phyloP scores from a whole-genome alignment of 495 filamentous ascomycete species.

The Xylaria grammica region DNA sequence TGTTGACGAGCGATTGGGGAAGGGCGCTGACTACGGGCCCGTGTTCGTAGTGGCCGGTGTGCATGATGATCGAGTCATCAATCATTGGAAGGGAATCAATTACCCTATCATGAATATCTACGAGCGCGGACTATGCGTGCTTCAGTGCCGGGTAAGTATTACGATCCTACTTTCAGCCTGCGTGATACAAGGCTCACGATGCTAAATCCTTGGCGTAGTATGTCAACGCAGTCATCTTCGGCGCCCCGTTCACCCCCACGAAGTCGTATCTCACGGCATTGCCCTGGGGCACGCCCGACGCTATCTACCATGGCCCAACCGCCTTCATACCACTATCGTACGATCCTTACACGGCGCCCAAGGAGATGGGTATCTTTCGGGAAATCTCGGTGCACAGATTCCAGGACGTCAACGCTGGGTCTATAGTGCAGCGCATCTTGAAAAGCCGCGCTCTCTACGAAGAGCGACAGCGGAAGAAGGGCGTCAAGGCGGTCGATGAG shows the following conservation, averaged over 20 bases:
- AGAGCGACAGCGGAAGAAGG: conserved; percentile 86
- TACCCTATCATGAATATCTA: conserved; percentile 99
- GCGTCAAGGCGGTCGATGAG: conserved; percentile 79
- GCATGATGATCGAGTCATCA: conserved; percentile 93
- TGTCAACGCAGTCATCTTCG: conserved; percentile 84
- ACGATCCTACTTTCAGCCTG: conserved; percentile 1
- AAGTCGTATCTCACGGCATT: conserved; percentile 73
- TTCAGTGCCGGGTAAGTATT: conserved; percentile 81
- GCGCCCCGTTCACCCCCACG: conserved; percentile 83
- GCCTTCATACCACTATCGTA: conserved; percentile 85
- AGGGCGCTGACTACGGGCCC: conserved; percentile 75
- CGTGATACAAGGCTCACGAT: background rate
- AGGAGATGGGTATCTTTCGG: conserved; percentile 77
- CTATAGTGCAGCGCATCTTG: conserved; percentile 90
- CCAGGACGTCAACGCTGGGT: conserved; percentile 84
- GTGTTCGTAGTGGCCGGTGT: conserved; percentile 89
- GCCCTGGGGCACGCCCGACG: conserved; percentile 75
- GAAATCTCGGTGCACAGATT: conserved; percentile 77
- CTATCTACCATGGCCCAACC: conserved; percentile 94
- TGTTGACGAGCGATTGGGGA: conserved; percentile 62
- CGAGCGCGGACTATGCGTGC: conserved; percentile 91
- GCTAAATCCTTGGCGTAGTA: conserved; percentile 60
- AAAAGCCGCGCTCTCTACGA: conserved; percentile 84
- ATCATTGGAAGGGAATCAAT: conserved; percentile 93
- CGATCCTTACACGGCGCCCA: conserved; percentile 83